Evolutionary conservation across 2,329 filamentous ascomycete genomes (phyloP), one percentile per base, ranked within the genome.

Genomic region (Aurifilum marmelostoma): DNA sequence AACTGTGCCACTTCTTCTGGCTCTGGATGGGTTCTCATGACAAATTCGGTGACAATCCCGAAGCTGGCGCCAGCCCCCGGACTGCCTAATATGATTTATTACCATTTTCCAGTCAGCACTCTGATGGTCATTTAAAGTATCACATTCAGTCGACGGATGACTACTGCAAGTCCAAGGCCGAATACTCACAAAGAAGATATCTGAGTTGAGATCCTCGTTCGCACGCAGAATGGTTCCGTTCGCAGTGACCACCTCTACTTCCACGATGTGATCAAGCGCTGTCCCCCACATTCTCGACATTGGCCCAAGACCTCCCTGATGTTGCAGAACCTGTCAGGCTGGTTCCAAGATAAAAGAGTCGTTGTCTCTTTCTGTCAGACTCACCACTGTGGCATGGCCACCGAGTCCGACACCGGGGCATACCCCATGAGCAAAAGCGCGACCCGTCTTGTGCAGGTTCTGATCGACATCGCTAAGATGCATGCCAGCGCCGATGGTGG

Each of bases 381-480:
- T 61, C 72, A 86, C 85, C 68, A 87, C 85, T 2, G 85, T 88
- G 3, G 85, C 83, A 73, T 89, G 87, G 0, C 87, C 87, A 47
- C 87, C 87, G 12, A 88, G 81, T 7, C 87, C 87, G 14, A 89
- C 86, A 7, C 83, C 83, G 0, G 87, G 87, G 69, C 88, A 89
- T 1, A 85, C 85, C 12, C 87, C 87, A 67, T 89, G 87, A 0
- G 87, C 80, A 65, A 89, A 84, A 2, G 87, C 87, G n/a, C 87
- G 81, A 37, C 81, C 80, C 7, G 85, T 87, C 66, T 82, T 74
- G 67, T 87, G 83, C 12, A 89, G 78, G 56, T 79, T 77, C 47
- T 81, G 75, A 12, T 85, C 84, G 18, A 90, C 77, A 65, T 87
- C 81, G 3, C 83, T 81, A 0, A 90, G 81, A n/a, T 75, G 79